Percentiles rank a stretch among this genome's conserved stretches.
phyloP scores from a whole-genome alignment of 305 asterid species.

The Coffea humblotiana region DNA sequence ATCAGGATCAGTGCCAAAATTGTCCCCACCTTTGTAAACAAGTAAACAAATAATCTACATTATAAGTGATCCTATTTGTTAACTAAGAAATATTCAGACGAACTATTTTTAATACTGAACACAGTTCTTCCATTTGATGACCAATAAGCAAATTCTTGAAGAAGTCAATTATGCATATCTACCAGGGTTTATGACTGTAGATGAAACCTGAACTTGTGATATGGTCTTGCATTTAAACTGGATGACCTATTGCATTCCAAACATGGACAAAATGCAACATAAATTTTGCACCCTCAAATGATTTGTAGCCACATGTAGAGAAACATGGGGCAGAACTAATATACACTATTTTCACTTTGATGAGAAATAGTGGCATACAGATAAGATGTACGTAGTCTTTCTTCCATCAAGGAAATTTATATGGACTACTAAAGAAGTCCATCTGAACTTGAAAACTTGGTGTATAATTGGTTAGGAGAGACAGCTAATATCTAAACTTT shows the following conservation, averaged over 20 bases:
- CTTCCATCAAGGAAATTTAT: background rate
- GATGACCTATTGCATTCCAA: background rate
- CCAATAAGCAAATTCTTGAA: background rate
- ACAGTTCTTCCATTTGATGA: constrained; percentile 3
- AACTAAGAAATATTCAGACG: background rate
- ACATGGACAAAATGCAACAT: background rate
- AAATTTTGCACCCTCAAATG: background rate
- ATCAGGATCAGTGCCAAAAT: constrained; percentile 32
- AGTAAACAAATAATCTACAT: constrained; percentile 5
- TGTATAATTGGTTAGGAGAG: background rate
- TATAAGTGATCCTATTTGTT: constrained; percentile 3
- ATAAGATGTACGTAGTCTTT: background rate
- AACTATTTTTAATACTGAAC: background rate
- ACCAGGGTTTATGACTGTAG: background rate
- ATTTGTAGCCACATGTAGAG: background rate
- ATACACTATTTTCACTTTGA: background rate
- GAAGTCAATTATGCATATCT: background rate
- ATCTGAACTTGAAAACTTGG: background rate
- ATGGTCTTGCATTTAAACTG: background rate
- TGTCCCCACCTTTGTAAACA: constrained; percentile 40
- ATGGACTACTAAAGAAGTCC: background rate
- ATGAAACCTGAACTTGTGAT: background rate
- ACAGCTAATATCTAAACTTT: background rate
- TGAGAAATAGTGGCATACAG: background rate
- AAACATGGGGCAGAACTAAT: background rate